Conservation (phyloP, 1,139 yeast species). For the Suhomyces kunorum region DNA sequence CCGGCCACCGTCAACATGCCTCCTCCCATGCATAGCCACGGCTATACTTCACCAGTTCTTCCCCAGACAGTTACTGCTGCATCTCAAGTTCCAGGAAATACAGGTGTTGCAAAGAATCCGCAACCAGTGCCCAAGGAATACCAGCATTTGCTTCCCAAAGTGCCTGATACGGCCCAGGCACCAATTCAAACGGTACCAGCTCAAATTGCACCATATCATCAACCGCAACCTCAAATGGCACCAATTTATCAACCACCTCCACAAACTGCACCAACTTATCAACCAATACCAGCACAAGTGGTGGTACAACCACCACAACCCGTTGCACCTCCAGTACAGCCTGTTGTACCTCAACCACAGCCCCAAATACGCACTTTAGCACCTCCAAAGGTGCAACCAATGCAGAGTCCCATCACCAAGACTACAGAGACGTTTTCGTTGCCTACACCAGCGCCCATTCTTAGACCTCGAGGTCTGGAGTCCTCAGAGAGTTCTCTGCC, state of each 20-base stretch:
- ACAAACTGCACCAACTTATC: constrained; percentile 6
- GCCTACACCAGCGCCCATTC: constrained; percentile 8
- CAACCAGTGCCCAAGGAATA: constrained; percentile 3
- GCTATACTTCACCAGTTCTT: constrained; percentile 1
- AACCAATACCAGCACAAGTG: neutral
- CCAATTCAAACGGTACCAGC: neutral
- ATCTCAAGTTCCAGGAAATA: too few species aligned
- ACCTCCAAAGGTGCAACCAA: constrained; percentile 6
- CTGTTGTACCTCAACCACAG: neutral
- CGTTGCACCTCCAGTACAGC: neutral
- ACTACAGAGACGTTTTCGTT: constrained; percentile 3
- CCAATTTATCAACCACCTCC: too few species aligned
- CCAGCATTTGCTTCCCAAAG: constrained; percentile 2
- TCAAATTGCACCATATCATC: too few species aligned
- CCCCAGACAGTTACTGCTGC: too few species aligned
- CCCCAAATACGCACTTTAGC: constrained; percentile 3
- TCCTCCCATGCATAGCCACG: constrained; percentile 6
- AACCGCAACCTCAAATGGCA: too few species aligned
- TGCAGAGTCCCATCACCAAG: neutral
- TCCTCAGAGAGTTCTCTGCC: constrained; percentile 7
- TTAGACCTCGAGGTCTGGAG: constrained; percentile 8
- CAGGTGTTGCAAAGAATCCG: too few species aligned
- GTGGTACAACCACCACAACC: constrained; percentile 8
- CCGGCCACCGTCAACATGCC: constrained; percentile 7
- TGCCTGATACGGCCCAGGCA: neutral